A percentile compares a stretch with the other conserved stretches of the same genome.
Conservation (phyloP, 805 yeast species). For the Ogataea chonburiensis region DNA sequence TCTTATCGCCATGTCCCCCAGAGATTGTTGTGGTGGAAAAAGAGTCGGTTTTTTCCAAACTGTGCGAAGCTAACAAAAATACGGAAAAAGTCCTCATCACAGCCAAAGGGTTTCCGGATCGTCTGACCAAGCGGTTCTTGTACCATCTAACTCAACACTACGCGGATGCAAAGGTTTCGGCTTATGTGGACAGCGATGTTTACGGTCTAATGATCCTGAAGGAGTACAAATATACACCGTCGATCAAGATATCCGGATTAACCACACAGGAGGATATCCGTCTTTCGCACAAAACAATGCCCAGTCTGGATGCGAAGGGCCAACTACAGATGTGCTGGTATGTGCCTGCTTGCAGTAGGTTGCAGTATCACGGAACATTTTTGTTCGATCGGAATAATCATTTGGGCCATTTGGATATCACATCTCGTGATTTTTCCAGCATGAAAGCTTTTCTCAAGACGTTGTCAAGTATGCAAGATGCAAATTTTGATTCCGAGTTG, state of each 20-base stretch:
- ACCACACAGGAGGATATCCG: neutral
- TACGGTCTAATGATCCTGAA: slow-evolving; percentile 56
- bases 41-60: slow-evolving; percentile 46
- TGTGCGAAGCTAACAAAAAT: slow-evolving; percentile 21
- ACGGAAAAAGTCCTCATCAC: slow-evolving; percentile 43
- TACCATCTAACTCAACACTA: slow-evolving; percentile 26
- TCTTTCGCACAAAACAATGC: slow-evolving; percentile 2
- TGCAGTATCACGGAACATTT: slow-evolving; percentile 19
- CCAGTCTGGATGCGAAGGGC: slow-evolving; percentile 11
- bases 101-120: slow-evolving; percentile 69
- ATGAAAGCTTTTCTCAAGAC: slow-evolving; percentile 33
- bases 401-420: slow-evolving; percentile 20
- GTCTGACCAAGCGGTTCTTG: slow-evolving; percentile 46
- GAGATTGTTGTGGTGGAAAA: slow-evolving; percentile 49
- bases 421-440: slow-evolving; percentile 30
- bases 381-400: slow-evolving; percentile 16
- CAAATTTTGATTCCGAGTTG: slow-evolving; percentile 24
- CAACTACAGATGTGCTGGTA: slow-evolving; percentile 9
- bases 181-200: slow-evolving; percentile 63
- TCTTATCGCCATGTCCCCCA: slow-evolving; percentile 19
- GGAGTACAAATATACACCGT: slow-evolving; percentile 32
- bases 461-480: slow-evolving; percentile 22
- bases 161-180: slow-evolving; percentile 37
- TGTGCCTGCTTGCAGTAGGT: slow-evolving; percentile 17
- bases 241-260: slow-evolving; percentile 7